phyloP scores from a whole-genome alignment of 2,329 filamentous ascomycete genomes.

The Sporothrix curviconia region DNA sequence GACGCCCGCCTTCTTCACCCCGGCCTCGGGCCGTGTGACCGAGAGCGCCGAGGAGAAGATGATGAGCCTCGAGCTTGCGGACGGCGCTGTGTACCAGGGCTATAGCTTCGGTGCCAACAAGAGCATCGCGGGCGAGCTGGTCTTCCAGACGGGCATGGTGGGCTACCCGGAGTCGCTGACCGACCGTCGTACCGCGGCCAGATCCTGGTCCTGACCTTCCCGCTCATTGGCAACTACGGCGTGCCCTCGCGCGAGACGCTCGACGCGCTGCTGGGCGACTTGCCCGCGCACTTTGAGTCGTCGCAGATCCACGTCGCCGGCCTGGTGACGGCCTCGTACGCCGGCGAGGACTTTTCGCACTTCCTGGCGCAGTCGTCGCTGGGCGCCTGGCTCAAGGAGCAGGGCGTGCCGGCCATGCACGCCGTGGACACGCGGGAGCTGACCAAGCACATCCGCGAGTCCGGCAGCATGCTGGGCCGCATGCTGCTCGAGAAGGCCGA shows the following conservation, averaged over 20 bases:
- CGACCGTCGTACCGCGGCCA: slow-evolving; percentile 82
- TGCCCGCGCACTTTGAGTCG: slow-evolving; percentile 91
- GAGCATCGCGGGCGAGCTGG: slow-evolving; percentile 91
- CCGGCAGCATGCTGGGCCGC: slow-evolving; percentile 93
- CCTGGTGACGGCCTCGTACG: slow-evolving; percentile 83
- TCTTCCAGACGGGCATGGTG: slow-evolving; percentile 99
- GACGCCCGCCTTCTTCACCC: slow-evolving; percentile 38
- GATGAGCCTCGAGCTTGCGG: slow-evolving; percentile 85
- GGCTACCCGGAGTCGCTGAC: slow-evolving; percentile 93
- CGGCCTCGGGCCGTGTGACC: slow-evolving; percentile 55
- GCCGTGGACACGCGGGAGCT: slow-evolving; percentile 89
- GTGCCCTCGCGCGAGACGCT: slow-evolving; percentile 80
- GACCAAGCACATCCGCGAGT: slow-evolving; percentile 87
- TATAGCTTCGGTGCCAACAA: slow-evolving; percentile 95
- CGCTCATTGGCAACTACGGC: slow-evolving; percentile 93
- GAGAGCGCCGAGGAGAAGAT: slow-evolving; percentile 49
- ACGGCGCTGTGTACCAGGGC: slow-evolving; percentile 85
- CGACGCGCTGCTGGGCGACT: slow-evolving; percentile 76
- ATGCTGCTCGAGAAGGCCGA: slow-evolving; percentile 67
- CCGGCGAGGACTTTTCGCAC: slow-evolving; percentile 92
- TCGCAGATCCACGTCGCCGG: slow-evolving; percentile 89
- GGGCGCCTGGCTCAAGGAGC: slow-evolving; percentile 92
- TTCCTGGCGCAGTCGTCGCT: slow-evolving; percentile 85
- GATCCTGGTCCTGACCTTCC: slow-evolving; percentile 94
- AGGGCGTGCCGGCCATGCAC: slow-evolving; percentile 88